phyloP scores from a whole-genome alignment of 2,329 filamentous ascomycete genomes.

The Exophiala sideris region DNA sequence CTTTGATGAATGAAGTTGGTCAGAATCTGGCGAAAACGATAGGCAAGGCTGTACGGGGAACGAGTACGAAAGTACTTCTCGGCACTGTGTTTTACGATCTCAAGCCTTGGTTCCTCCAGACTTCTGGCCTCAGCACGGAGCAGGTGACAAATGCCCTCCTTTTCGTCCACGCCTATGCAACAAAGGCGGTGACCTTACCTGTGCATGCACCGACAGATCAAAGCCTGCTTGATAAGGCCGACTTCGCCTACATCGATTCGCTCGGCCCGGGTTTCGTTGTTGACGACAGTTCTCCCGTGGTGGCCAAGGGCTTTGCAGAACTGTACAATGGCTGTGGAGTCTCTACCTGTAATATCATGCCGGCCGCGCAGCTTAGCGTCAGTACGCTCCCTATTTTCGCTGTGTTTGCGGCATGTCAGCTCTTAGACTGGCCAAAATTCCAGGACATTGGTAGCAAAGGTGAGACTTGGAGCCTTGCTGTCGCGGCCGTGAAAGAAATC shows the following conservation, averaged over 20 bases:
- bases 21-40: not conserved
- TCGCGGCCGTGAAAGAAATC: constrained; percentile 1
- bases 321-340: not conserved
- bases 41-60: not conserved
- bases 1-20: not conserved
- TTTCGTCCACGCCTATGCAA: not conserved
- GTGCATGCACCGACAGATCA: not conserved
- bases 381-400: not conserved
- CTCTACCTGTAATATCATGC: not conserved
- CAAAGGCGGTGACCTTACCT: not conserved
- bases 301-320: not conserved
- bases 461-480: not conserved
- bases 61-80: not conserved
- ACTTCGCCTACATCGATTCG: not conserved
- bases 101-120: not conserved
- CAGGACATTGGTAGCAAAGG: not conserved
- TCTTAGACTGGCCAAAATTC: not conserved
- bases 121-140: not conserved
- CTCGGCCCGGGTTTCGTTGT: not conserved
- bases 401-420: not conserved
- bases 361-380: not conserved
- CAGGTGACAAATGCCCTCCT: not conserved
- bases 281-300: not conserved
- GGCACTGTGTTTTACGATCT: not conserved
- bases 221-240: not conserved